These are phyloP conservation scores for Lipomyces orientalis DNA, from an alignment of 805 yeast genomes.

Conservation along the genomic window DNA sequence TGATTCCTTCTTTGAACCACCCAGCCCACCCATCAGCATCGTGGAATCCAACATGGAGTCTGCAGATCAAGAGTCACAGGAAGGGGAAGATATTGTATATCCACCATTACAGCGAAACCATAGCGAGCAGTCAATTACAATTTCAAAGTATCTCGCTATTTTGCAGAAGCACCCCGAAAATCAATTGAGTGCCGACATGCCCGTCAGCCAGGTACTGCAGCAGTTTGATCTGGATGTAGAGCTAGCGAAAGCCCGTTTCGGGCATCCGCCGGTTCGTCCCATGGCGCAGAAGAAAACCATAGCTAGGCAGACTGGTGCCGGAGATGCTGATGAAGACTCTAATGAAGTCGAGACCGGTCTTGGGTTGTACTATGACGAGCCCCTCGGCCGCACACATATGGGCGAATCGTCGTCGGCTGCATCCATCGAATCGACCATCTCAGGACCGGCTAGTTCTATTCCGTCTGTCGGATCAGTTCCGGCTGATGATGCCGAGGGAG, in stretches of 20 bases:
- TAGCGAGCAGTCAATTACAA: not conserved
- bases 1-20: not conserved
- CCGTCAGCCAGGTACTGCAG: slow-evolving; percentile 4
- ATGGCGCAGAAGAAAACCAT: not conserved
- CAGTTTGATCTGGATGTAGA: slow-evolving; percentile 25
- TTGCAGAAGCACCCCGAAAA: not conserved
- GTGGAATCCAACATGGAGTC: not conserved
- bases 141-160: not conserved
- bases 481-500: not conserved
- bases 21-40: not conserved
- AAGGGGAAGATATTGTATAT: not conserved
- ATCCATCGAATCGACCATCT: not conserved
- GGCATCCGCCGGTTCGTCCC: slow-evolving; percentile 13
- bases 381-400: not conserved
- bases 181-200: not conserved
- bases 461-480: not conserved
- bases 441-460: not conserved
- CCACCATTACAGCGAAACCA: not conserved
- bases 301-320: not conserved
- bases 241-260: slow-evolving; percentile 15
- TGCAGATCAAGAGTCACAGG: not conserved
- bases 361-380: not conserved
- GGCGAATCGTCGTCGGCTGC: not conserved
- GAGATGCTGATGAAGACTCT: not conserved
- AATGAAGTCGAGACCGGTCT: not conserved